Evolutionary conservation across 768 basidiomycete species (phyloP), one percentile per base, ranked within the genome.

Genomic region (Tylopilus sp.): DNA sequence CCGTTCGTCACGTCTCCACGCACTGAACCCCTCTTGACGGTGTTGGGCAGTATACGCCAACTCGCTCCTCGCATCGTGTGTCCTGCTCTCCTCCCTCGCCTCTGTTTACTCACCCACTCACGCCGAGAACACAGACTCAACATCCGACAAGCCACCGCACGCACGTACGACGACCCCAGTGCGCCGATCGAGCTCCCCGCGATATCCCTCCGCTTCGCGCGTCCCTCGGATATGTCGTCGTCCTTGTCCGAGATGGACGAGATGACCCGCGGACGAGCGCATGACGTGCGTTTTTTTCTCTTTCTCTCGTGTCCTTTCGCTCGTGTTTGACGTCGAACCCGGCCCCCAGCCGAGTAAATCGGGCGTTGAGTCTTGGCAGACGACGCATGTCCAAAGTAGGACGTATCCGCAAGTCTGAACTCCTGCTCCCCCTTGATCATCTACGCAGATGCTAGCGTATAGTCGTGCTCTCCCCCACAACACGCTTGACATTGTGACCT

Each of bases 41-140:
- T n/a, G n/a, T n/a, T n/a, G n/a, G 30, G 15, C 41, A 66, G 66
- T 67, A 10, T 67, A 67, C 10, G 63, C 66, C 40, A 67, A 67
- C 47, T 68, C 65, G 26, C 57, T 67, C 36, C 56, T 67, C 23
- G 53, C 61, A 47, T 67, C 63, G 65, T 67, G 20, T 41, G 60
- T 54, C n/a, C 21, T n/a, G n/a, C n/a, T n/a, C 35, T 1, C 13
- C 6, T 15, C 3, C 1, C 3, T 6, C 18, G 3, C 17, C 3
- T 5, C 12, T 20, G 6, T 21, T 9, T n/a, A 35, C 38, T 4
- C 26, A 26, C 4, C 3, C 43, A 13, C 33, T 9, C 28, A 6
- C 15, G 8, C 30, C 30, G 3, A 8, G 5, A 26, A 3, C 3
- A 11, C 18, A 52, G 65, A 11, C 57, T 67, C 40, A 67, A 67